Evolutionary conservation across 306 rosid species (phyloP).

Genomic region (Dryas drummondii): DNA sequence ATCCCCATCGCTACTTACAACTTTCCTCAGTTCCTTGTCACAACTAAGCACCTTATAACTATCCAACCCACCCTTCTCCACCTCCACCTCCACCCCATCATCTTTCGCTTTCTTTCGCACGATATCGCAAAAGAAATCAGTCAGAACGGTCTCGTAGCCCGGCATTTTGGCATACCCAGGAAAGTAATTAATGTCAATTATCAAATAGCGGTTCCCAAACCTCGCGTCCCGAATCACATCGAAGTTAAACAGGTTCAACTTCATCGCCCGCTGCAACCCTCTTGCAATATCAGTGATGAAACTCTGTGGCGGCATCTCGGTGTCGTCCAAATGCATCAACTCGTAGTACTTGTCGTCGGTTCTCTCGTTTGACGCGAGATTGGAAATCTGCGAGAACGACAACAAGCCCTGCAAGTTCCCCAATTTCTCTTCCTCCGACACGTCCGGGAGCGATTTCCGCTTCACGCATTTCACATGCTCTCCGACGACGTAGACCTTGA

Average conservation of each 20-base stretch:
- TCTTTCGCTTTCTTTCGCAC: constrained; percentile 37
- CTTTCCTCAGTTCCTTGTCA: constrained; percentile 35
- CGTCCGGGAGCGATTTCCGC: constrained; percentile 86
- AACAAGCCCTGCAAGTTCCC: constrained; percentile 52
- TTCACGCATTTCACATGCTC: constrained; percentile 71
- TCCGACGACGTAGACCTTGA: constrained; percentile 87
- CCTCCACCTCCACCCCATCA: constrained; percentile 3
- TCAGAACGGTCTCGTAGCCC: constrained; percentile 68
- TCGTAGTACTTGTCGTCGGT: constrained; percentile 66
- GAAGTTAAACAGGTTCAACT: constrained; percentile 74
- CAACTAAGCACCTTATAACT: constrained; percentile 27
- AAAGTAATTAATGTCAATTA: constrained; percentile 87
- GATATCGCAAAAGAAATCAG: constrained; percentile 76
- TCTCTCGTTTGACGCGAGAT: constrained; percentile 53
- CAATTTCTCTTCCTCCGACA: constrained; percentile 64
- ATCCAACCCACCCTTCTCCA: constrained; percentile 33
- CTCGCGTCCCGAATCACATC: constrained; percentile 82
- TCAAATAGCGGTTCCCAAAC: constrained; percentile 70
- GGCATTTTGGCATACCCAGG: constrained; percentile 99
- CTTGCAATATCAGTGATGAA: constrained; percentile 63
- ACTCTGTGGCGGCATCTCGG: constrained; percentile 77
- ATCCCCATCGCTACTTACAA: constrained; percentile 41
- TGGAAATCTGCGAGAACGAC: constrained; percentile 85
- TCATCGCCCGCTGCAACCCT: constrained; percentile 59
- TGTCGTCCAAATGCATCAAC: constrained; percentile 71